Evolutionary conservation across 495 filamentous ascomycete genomes (phyloP).

Genomic region (Usnea hakonensis): DNA sequence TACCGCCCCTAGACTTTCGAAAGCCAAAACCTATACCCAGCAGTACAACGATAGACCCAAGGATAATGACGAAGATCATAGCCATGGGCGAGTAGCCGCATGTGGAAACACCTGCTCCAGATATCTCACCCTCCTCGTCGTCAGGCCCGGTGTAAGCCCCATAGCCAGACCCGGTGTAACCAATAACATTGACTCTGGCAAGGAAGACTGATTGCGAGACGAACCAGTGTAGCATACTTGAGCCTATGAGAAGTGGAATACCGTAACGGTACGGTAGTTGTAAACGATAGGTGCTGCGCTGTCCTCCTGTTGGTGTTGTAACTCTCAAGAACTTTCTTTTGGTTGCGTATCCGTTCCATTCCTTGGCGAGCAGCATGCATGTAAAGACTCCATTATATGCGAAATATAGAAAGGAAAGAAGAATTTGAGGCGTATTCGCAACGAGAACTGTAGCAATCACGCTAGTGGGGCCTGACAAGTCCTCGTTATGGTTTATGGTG

Average conservation of each 20-base stretch:
- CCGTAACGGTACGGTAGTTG: conserved; percentile 40
- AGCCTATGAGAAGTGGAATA: conserved; percentile 31
- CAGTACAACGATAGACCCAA: conserved; percentile 25
- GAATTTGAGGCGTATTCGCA: conserved; percentile 39
- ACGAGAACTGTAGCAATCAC: conserved; percentile 29
- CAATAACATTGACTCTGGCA: conserved; percentile 25
- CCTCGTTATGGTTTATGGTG: background rate
- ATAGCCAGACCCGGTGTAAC: background rate
- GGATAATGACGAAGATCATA: conserved; percentile 25
- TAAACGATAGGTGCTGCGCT: conserved; percentile 40
- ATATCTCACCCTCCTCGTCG: too few relatives aligned
- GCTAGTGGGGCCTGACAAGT: conserved; percentile 6
- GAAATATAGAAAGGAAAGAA: conserved; percentile 39
- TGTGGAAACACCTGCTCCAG: conserved; percentile 19
- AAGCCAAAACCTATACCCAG: conserved; percentile 21
- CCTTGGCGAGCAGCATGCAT: conserved; percentile 33
- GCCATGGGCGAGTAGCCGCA: conserved; percentile 31
- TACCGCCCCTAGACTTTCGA: conserved; percentile 24
- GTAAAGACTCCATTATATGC: conserved; percentile 35
- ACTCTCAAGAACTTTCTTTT: conserved; percentile 38
- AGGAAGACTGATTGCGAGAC: conserved; percentile 37
- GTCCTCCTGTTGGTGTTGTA: conserved; percentile 33
- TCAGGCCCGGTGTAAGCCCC: too few relatives aligned
- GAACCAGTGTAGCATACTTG: conserved; percentile 36
- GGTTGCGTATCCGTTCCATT: conserved; percentile 31